These are phyloP conservation scores for Penicillium corylophilum DNA, from an alignment of 2,329 filamentous ascomycete genomes.

Conservation along the genomic window DNA sequence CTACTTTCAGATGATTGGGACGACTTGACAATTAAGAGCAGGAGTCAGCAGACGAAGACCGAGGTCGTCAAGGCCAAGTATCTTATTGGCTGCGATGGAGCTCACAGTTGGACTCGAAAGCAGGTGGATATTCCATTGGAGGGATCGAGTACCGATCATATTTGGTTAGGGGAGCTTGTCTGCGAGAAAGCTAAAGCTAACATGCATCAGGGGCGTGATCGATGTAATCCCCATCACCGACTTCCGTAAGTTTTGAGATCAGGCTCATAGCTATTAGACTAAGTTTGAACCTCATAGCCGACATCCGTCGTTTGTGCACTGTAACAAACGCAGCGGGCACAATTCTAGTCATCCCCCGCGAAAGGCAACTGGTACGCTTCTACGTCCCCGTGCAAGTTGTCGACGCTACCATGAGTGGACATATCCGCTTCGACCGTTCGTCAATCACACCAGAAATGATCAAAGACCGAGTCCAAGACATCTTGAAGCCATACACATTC, in stretches of 20 bases:
- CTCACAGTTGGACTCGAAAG: slow-evolving; percentile 64
- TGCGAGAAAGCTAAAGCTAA: neutral
- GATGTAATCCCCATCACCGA: slow-evolving; percentile 54
- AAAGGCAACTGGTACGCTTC: slow-evolving; percentile 21
- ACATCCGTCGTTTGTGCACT: slow-evolving; percentile 57
- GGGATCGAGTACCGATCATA: slow-evolving; percentile 52
- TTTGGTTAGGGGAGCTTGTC: slow-evolving; percentile 28
- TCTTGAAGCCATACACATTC: slow-evolving; percentile 20
- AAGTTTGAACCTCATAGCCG: slow-evolving; percentile 32
- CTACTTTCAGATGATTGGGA: slow-evolving; percentile 58
- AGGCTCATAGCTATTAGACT: neutral
- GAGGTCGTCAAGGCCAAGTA: slow-evolving; percentile 57
- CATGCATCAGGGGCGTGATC: slow-evolving; percentile 42
- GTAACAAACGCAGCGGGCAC: slow-evolving; percentile 55
- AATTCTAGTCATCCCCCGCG: slow-evolving; percentile 33
- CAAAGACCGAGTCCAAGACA: slow-evolving; percentile 14
- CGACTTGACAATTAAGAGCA: slow-evolving; percentile 42
- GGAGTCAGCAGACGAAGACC: slow-evolving; percentile 28
- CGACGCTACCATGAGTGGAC: slow-evolving; percentile 1
- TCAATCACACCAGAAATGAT: slow-evolving; percentile 20
- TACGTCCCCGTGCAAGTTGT: slow-evolving; percentile 23
- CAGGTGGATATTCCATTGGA: slow-evolving; percentile 58
- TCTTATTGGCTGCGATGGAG: slow-evolving; percentile 67
- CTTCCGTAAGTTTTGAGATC: slow-evolving; percentile 20
- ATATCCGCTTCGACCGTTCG: slow-evolving; percentile 19